These are phyloP conservation scores for Pichia sp. DNA, from an alignment of 1,139 yeast species.

Conservation along the genomic window DNA sequence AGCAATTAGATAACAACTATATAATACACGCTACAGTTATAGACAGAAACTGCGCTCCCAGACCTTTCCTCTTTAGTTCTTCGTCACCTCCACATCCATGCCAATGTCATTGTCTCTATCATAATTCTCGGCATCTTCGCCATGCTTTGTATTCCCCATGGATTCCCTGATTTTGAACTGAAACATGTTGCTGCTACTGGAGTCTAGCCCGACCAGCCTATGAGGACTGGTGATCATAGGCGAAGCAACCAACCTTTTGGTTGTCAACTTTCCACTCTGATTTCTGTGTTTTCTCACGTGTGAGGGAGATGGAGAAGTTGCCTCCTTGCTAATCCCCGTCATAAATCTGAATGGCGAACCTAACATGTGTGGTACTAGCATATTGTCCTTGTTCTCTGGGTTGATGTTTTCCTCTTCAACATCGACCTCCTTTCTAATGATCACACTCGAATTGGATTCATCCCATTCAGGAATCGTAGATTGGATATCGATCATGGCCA, in stretches of 20 bases:
- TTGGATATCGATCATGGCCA: neutral
- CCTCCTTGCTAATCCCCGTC: neutral
- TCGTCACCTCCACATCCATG: neutral
- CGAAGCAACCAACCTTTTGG: conserved; percentile 17
- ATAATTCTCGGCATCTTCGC: neutral
- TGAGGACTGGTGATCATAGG: conserved; percentile 21
- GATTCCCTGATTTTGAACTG: conserved; percentile 13
- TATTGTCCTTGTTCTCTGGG: neutral
- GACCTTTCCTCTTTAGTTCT: neutral
- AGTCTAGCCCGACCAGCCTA: conserved; percentile 21
- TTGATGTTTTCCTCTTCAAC: neutral
- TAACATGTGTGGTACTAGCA: neutral
- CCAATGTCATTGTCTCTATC: neutral
- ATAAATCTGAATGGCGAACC: conserved; percentile 1
- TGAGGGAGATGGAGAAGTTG: conserved; percentile 1
- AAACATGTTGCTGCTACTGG: conserved; percentile 7
- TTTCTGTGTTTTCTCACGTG: neutral
- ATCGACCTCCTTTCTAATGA: conserved; percentile 1
- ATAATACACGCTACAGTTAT: neutral
- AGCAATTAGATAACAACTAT: no score
- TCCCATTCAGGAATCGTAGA: conserved; percentile 8
- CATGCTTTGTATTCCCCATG: neutral
- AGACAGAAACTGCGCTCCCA: neutral
- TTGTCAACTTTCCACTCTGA: conserved; percentile 12
- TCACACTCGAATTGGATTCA: conserved; percentile 11